phyloP scores from a whole-genome alignment of 306 rosid species.

The Myrica gale region DNA sequence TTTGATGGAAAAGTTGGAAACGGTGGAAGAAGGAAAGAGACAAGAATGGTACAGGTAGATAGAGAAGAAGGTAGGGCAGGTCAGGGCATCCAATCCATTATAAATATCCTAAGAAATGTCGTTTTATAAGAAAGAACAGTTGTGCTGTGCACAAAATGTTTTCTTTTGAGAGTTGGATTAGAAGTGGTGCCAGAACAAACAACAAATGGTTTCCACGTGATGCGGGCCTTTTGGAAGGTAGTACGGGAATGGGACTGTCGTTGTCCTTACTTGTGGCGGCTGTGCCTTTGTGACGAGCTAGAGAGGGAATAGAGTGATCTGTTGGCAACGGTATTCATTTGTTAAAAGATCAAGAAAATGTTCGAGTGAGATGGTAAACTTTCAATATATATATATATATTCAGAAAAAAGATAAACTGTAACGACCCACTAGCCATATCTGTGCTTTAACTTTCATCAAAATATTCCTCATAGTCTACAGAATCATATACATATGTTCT shows the following conservation, averaged over 20 bases:
- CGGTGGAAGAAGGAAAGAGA: conserved; percentile 20
- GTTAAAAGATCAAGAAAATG: too few species aligned
- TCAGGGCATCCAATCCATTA: conserved; percentile 42
- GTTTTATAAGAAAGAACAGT: conserved; percentile 34
- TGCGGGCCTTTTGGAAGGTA: conserved; percentile 81
- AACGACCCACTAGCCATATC: too few species aligned
- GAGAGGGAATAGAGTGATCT: too few species aligned
- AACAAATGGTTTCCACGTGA: conserved; percentile 79
- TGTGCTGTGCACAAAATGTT: conserved; percentile 25
- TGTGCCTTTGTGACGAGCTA: conserved; percentile 31
- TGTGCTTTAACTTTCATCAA: too few species aligned
- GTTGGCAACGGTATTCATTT: not conserved
- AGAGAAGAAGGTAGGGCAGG: conserved; percentile 33
- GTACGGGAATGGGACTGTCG: conserved; percentile 83
- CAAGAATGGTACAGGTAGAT: conserved; percentile 42
- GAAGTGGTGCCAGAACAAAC: conserved; percentile 45
- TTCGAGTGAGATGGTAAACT: too few species aligned
- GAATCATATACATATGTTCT: too few species aligned
- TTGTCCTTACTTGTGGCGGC: conserved; percentile 97
- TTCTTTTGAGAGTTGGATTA: conserved; percentile 32
- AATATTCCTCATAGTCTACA: too few species aligned
- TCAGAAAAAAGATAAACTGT: too few species aligned
- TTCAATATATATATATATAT: too few species aligned
- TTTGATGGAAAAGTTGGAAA: not conserved
- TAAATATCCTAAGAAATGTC: conserved; percentile 63